These are phyloP conservation scores for Fusarium staphyleae DNA, from an alignment of 2,329 filamentous ascomycete genomes.

Conservation along the genomic window DNA sequence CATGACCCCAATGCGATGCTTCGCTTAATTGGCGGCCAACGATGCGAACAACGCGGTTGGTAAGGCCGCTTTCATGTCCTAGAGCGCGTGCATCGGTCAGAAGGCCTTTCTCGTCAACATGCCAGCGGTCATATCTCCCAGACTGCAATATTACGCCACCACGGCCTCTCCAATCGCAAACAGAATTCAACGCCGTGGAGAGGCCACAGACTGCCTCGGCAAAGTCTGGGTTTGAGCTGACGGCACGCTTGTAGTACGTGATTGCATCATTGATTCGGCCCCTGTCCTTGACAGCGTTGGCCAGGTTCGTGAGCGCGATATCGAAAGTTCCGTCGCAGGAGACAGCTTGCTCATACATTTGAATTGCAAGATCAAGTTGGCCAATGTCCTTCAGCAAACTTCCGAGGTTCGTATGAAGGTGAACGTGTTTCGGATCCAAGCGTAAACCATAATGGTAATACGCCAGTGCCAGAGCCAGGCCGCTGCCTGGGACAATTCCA, in stretches of 20 bases:
- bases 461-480: conserved; percentile 83
- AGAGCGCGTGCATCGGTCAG: conserved; percentile 74
- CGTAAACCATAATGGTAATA: conserved; percentile 96
- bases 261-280: conserved; percentile 93
- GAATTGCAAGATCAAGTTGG: conserved; percentile 87
- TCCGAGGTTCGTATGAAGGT: conserved; percentile 95
- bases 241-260: conserved; percentile 86
- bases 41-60: conserved; percentile 88
- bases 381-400: conserved; percentile 96
- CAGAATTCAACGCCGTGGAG: conserved; percentile 93
- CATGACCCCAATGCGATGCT: conserved; percentile 84
- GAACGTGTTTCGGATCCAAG: conserved; percentile 87
- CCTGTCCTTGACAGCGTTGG: conserved; percentile 97
- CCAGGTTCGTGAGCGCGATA: conserved; percentile 93
- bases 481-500: conserved; percentile 84
- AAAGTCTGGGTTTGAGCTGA: conserved; percentile 91
- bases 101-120: conserved; percentile 85
- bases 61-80: conserved; percentile 76
- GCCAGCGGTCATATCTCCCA: conserved; percentile 86
- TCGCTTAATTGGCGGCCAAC: conserved; percentile 88
- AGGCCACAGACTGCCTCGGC: conserved; percentile 96
- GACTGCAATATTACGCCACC: conserved; percentile 81
- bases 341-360: conserved; percentile 97
- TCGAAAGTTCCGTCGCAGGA: conserved; percentile 93
- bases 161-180: conserved; percentile 91